A percentile compares a stretch with the other conserved stretches of the same genome.
Evolutionary conservation across 2,329 filamentous ascomycete species (phyloP).

Genomic region (Trichoderma simmonsii): DNA sequence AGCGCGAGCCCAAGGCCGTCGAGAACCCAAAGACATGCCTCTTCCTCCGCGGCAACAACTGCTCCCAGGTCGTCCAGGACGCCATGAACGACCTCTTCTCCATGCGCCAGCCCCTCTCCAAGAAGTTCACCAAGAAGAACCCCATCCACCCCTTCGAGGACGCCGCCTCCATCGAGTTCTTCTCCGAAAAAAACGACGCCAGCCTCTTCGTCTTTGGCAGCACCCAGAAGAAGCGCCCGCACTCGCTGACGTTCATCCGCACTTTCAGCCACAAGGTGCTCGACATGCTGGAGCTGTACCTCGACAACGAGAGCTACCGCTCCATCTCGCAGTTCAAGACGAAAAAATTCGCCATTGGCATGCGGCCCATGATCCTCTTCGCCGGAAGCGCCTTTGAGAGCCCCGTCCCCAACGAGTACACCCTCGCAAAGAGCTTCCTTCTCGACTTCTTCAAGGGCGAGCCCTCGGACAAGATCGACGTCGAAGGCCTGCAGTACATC

Average conservation of each 20-base stretch:
- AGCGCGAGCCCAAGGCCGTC: slow-evolving; percentile 80
- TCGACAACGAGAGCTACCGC: slow-evolving; percentile 71
- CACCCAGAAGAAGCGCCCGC: slow-evolving; percentile 92
- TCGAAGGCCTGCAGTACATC: slow-evolving; percentile 90
- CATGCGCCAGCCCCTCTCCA: slow-evolving; percentile 77
- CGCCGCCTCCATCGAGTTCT: slow-evolving; percentile 83
- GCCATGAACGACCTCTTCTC: slow-evolving; percentile 81
- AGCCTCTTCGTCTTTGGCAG: slow-evolving; percentile 79
- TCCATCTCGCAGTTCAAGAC: slow-evolving; percentile 73
- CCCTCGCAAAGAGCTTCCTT: slow-evolving; percentile 80
- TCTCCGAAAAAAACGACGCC: slow-evolving; percentile 93
- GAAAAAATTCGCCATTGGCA: slow-evolving; percentile 70
- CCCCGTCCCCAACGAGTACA: slow-evolving; percentile 74
- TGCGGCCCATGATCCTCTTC: slow-evolving; percentile 90
- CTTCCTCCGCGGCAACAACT: slow-evolving; percentile 83
- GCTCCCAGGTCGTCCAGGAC: slow-evolving; percentile 77
- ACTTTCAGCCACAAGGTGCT: slow-evolving; percentile 84
- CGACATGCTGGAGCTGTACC: slow-evolving; percentile 89
- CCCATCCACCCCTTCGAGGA: slow-evolving; percentile 93
- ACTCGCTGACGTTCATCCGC: slow-evolving; percentile 78
- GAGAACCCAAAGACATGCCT: slow-evolving; percentile 91
- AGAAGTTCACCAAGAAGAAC: slow-evolving; percentile 98
- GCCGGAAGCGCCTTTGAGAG: slow-evolving; percentile 84
- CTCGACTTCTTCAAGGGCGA: slow-evolving; percentile 85
- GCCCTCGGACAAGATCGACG: slow-evolving; percentile 77